These are phyloP conservation scores for Phylloporus scabripes DNA, from an alignment of 768 basidiomycete genomes.

Conservation along the genomic window DNA sequence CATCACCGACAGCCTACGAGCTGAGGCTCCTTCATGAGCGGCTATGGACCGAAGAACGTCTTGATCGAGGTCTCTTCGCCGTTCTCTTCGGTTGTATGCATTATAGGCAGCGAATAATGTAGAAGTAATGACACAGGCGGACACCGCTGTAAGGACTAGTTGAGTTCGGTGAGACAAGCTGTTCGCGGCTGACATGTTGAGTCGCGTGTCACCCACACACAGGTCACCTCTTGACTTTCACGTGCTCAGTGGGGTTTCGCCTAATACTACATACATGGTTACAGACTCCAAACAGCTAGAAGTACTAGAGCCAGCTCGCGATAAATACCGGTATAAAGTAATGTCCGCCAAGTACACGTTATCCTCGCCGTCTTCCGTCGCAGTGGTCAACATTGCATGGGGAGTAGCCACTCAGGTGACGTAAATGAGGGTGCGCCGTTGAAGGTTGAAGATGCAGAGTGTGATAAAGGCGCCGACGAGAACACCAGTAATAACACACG, in stretches of 20 bases:
- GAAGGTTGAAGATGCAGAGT: conserved; percentile 44
- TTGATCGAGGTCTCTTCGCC: conserved; percentile 51
- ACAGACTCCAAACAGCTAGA: conserved; percentile 2
- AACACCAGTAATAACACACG: conserved; percentile 52
- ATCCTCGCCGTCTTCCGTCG: too few species aligned
- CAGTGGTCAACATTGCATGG: background rate
- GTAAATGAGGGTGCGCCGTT: conserved; percentile 42
- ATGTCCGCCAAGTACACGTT: conserved; percentile 4
- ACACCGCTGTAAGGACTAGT: conserved; percentile 58
- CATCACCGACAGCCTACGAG: background rate
- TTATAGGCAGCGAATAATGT: conserved; percentile 56
- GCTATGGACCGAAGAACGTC: conserved; percentile 52
- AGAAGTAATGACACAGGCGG: conserved; percentile 59
- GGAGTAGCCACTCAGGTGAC: conserved; percentile 22
- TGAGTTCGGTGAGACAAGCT: conserved; percentile 52
- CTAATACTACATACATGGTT: background rate
- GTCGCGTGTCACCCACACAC: background rate
- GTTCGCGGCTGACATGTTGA: conserved; percentile 15
- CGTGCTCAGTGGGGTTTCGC: too few species aligned
- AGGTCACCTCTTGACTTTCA: too few species aligned
- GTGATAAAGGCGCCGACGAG: conserved; percentile 54
- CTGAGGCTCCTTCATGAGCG: conserved; percentile 8
- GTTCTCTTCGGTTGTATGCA: conserved; percentile 39
- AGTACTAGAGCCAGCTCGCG: conserved; percentile 8
- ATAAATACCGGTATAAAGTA: conserved; percentile 30